Evolutionary conservation across 2,329 filamentous ascomycete genomes (phyloP), one percentile per base, ranked within the genome.

Genomic region (Trichoderma endophyticum): DNA sequence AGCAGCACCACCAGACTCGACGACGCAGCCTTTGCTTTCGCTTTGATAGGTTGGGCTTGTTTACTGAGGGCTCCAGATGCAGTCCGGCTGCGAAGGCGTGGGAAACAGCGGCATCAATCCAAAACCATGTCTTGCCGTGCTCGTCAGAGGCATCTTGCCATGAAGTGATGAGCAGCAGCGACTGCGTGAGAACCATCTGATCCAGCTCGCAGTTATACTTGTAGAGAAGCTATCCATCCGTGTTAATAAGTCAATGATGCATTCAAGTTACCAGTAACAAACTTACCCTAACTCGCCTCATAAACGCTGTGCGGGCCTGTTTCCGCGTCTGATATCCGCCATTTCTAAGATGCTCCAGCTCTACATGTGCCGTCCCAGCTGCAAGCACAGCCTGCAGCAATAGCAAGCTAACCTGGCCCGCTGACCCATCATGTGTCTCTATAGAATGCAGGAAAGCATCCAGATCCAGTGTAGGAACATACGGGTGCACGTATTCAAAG

Each of bases 111-210:
- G 67, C 57, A n/a, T 70, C 67, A 15, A 70, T 70, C 67, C 67
- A 70, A 5, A 70, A 70, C 67, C 67, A 70, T 4, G 67, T 61
- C 67, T 70, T 70, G 21, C 67, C 67, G 15, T 70, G 67, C n/a
- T 70, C 67, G 8, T 70, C 57, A 5, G 57, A 61, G 11, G 67
- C 67, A 5, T 70, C 57, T n/a, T 70, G 67, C 67, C 67, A 70
- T 14, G 67, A 70, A 9, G 67, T 70, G 39, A 70, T 62, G 56
- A 70, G 67, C 0, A 70, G 57, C 39, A 70, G 57, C 4, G 67
- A 60, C 9, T 70, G 67, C 3, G 67, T 70, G 67, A 70, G 67
- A 15, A 70, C 57, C 67, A 70, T 70, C 28, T 70, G 67, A 21
- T 70, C 67, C 15, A 70, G 57, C 57, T 70, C 67, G 39, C 67